Percentiles rank a stretch among this genome's conserved stretches.
phyloP scores from a whole-genome alignment of 305 asterid species.

The Solanum aculeatissimum region DNA sequence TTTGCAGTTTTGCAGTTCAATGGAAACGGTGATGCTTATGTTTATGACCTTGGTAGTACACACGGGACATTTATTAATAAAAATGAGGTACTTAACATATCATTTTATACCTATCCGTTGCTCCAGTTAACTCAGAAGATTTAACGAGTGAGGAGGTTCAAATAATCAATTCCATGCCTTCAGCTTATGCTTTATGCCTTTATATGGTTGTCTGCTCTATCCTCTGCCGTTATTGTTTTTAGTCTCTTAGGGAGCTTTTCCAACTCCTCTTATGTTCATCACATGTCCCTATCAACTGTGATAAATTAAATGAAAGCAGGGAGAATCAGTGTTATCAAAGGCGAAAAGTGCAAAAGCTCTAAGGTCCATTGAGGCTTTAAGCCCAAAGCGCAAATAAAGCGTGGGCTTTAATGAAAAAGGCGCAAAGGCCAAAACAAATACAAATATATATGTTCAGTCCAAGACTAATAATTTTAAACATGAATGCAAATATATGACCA shows the following conservation, averaged over 20 bases:
- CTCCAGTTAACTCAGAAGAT: background rate
- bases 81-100: constrained; percentile 40
- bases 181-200: background rate
- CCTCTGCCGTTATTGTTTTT: background rate
- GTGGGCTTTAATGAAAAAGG: no score
- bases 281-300: background rate
- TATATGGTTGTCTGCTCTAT: background rate
- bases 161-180: background rate
- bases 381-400: no score
- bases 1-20: constrained; percentile 83
- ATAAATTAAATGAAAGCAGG: background rate
- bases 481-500: no score
- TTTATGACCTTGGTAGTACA: constrained; percentile 85
- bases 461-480: no score
- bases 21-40: constrained; percentile 55
- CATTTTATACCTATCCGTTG: background rate
- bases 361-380: no score
- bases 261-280: background rate
- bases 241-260: background rate
- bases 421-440: no score
- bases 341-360: no score
- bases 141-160: background rate
- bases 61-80: constrained; percentile 86
- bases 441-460: no score
- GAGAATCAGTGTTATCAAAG: no score